These are phyloP conservation scores for Vigna trinervia DNA, from an alignment of 306 rosid species.

Conservation along the genomic window DNA sequence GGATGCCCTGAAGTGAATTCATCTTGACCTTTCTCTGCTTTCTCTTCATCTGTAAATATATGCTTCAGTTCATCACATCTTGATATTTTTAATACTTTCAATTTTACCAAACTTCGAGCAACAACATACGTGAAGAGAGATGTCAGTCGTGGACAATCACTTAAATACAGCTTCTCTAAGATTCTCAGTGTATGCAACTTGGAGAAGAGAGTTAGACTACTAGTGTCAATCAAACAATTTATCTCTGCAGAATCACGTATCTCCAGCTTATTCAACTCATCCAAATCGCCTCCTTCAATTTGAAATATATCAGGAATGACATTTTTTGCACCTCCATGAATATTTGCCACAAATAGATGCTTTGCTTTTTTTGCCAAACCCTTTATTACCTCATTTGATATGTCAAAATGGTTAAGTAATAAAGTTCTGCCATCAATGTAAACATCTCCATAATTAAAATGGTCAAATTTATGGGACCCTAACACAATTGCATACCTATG, in stretches of 20 bases:
- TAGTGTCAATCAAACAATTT: slow-evolving; percentile 31
- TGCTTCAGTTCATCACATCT: not conserved
- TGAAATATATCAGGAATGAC: slow-evolving; percentile 24
- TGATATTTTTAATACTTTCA: not conserved
- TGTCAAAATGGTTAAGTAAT: not conserved
- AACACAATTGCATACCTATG: not conserved
- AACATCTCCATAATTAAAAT: not conserved
- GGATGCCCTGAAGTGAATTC: not conserved
- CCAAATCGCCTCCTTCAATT: slow-evolving; percentile 4
- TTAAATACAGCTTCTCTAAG: not conserved
- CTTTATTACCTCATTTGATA: not conserved
- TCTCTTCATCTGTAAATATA: slow-evolving; percentile 26
- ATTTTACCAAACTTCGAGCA: not conserved
- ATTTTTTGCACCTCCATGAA: not conserved
- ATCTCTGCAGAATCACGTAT: not conserved
- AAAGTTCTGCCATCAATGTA: not conserved
- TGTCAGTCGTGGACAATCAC: slow-evolving; percentile 3
- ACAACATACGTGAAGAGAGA: not conserved
- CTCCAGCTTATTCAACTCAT: slow-evolving; percentile 1
- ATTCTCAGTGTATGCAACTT: slow-evolving; percentile 16
- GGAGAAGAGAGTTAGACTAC: not conserved
- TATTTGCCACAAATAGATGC: not conserved
- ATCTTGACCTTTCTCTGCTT: not conserved
- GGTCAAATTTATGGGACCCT: fast-evolving
- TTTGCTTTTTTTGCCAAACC: not conserved